Percentiles rank a stretch among this genome's conserved stretches.
Conservation (phyloP, 2,329 filamentous ascomycete genomes). For the Ophiocordyceps camponoti-rufipedis region DNA sequence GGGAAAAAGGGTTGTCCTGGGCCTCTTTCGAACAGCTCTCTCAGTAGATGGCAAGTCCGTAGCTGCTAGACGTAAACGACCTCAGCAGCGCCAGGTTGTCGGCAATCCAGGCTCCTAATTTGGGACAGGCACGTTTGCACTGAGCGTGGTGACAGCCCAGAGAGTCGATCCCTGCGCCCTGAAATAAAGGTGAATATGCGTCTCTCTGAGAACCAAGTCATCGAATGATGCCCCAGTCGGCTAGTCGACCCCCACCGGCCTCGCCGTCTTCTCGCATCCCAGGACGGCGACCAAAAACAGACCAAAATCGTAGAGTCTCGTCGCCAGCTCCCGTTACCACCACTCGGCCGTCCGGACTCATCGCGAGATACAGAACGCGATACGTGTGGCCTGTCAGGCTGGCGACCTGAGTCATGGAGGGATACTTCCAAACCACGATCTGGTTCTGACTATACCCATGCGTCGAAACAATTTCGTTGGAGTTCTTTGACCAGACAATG, state of each 20-base stretch:
- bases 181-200: slow-evolving; percentile 3
- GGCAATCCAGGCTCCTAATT: too few relatives aligned
- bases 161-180: too few relatives aligned
- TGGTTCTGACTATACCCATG: slow-evolving; percentile 97
- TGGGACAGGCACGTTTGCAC: too few relatives aligned
- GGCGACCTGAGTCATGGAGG: slow-evolving; percentile 91
- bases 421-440: slow-evolving; percentile 98
- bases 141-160: too few relatives aligned
- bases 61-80: too few relatives aligned
- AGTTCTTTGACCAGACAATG: slow-evolving; percentile 91
- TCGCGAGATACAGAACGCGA: slow-evolving; percentile 85
- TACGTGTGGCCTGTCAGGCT: slow-evolving; percentile 94
- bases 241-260: slow-evolving; percentile 38
- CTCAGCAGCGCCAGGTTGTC: too few relatives aligned
- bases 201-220: slow-evolving; percentile 10
- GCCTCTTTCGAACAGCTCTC: too few relatives aligned
- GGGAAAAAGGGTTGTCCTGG: too few relatives aligned
- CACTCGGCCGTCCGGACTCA: slow-evolving; percentile 88
- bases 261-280: slow-evolving; percentile 52
- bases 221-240: slow-evolving; percentile 73
- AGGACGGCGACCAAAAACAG: slow-evolving; percentile 73
- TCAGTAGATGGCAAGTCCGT: too few relatives aligned
- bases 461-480: slow-evolving; percentile 91
- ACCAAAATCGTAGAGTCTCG: slow-evolving; percentile 93
- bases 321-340: slow-evolving; percentile 94